These are phyloP conservation scores for Xylariales sp. DNA, from an alignment of 2,329 filamentous ascomycete species.

Conservation along the genomic window DNA sequence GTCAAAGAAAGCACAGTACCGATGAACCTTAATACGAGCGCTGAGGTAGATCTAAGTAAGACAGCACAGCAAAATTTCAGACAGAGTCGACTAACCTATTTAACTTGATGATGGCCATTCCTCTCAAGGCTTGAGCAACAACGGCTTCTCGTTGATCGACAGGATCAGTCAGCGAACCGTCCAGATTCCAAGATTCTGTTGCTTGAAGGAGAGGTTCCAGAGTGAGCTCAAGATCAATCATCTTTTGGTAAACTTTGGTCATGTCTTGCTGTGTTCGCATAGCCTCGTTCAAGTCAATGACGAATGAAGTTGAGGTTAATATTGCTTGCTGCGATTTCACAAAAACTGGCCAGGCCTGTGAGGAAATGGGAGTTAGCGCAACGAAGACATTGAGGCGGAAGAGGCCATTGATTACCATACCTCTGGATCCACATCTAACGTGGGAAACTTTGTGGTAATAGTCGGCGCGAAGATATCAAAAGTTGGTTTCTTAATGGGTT, in stretches of 20 bases:
- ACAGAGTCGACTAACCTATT: constrained; percentile 43
- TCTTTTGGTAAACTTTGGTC: constrained; percentile 32
- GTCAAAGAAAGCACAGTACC: constrained; percentile 47
- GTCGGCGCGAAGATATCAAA: constrained; percentile 37
- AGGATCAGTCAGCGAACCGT: constrained; percentile 26
- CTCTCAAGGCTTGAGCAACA: constrained; percentile 37
- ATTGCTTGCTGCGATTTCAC: constrained; percentile 44
- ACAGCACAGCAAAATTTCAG: too few relatives aligned
- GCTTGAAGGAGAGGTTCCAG: constrained; percentile 32
- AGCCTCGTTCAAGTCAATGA: constrained; percentile 40
- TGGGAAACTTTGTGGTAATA: constrained; percentile 40
- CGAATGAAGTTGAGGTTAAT: constrained; percentile 40
- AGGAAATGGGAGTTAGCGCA: constrained; percentile 14
- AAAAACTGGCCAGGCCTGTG: constrained; percentile 36
- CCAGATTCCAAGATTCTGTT: constrained; percentile 29
- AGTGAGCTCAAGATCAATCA: constrained; percentile 33
- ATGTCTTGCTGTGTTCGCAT: constrained; percentile 32
- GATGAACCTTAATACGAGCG: constrained; percentile 46
- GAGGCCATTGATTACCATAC: too few relatives aligned
- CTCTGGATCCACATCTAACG: constrained; percentile 34
- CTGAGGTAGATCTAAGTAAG: too few relatives aligned
- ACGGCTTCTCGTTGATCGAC: constrained; percentile 34
- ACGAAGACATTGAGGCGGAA: too few relatives aligned
- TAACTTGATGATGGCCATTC: constrained; percentile 44
- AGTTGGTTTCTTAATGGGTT: constrained; percentile 30